Evolutionary conservation across 768 basidiomycete genomes (phyloP), one percentile per base, ranked within the genome.

Genomic region (Tulasnella sp.): DNA sequence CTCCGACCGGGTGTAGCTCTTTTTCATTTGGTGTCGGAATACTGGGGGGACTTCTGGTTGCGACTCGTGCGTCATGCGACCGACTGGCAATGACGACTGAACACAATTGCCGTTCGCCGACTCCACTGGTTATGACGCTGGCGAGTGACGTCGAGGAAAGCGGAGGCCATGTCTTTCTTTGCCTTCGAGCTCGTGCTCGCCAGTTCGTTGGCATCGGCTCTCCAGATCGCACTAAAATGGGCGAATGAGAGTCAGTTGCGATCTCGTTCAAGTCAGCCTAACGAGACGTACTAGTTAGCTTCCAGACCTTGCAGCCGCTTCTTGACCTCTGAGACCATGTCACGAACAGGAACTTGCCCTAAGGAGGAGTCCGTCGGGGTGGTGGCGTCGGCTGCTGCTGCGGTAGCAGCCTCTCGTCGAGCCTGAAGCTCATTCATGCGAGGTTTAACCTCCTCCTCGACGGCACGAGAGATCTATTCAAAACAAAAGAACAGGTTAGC

Each of bases 31-130:
- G n/a, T n/a, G n/a, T n/a, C n/a, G n/a, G n/a, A n/a, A n/a, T n/a
- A n/a, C n/a, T n/a, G n/a, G n/a, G n/a, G n/a, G n/a, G n/a, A n/a
- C n/a, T n/a, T n/a, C n/a, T n/a, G n/a, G n/a, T n/a, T n/a, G n/a
- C n/a, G n/a, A n/a, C n/a, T n/a, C n/a, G n/a, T 94, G 73, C 91
- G 89, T 22, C 92, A 91, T 62, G 92, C 90, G 75, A 92, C 93
- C 8, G 84, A 83, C 79, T 89, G 89, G n/a, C 91, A 92, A 76
- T 90, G 90, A 77, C 88, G 87, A 78, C 93, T 94, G 17, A 93
- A 84, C 70, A 91, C 89, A 40, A 94, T 83, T 3, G 92, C 91
- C 1, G 87, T 85, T 76, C 88, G 84, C 19, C 92, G 82, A 77
- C 92, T 88, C 22, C 89, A 89, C 92, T 90, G 90, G 79, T 92